These are phyloP conservation scores for Neonectria punicea DNA, from an alignment of 2,329 filamentous ascomycete genomes.

Conservation along the genomic window DNA sequence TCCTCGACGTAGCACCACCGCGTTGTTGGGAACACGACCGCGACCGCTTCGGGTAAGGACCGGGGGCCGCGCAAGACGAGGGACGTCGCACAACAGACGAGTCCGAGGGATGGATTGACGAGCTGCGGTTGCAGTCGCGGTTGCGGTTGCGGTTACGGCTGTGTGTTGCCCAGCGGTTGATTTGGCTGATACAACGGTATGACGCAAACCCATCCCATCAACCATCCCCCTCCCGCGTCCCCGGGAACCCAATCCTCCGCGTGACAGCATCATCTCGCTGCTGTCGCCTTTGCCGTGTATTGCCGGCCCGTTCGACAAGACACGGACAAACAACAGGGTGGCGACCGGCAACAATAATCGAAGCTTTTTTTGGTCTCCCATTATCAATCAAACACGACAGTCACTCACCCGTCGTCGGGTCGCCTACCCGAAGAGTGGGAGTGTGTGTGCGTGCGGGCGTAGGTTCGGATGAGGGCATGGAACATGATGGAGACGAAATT, in stretches of 20 bases:
- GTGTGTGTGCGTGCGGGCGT: neutral
- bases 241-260: neutral
- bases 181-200: neutral
- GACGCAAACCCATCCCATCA: neutral
- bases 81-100: neutral
- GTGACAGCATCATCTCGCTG: neutral
- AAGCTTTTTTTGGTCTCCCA: neutral
- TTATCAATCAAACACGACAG: neutral
- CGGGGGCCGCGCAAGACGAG: neutral
- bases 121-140: too few species aligned
- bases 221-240: neutral
- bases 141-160: neutral
- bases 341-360: neutral
- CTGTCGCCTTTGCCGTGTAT: neutral
- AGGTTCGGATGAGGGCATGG: neutral
- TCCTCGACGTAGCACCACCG: neutral
- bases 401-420: constrained; percentile 1
- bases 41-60: neutral
- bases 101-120: neutral
- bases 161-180: neutral
- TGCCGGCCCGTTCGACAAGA: neutral
- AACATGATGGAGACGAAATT: neutral
- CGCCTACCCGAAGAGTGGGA: neutral
- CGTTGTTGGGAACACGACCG: too few species aligned
- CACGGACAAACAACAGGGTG: neutral